These are phyloP conservation scores for Aspergillus brasiliensis DNA, from an alignment of 2,329 filamentous ascomycete genomes.

Conservation along the genomic window DNA sequence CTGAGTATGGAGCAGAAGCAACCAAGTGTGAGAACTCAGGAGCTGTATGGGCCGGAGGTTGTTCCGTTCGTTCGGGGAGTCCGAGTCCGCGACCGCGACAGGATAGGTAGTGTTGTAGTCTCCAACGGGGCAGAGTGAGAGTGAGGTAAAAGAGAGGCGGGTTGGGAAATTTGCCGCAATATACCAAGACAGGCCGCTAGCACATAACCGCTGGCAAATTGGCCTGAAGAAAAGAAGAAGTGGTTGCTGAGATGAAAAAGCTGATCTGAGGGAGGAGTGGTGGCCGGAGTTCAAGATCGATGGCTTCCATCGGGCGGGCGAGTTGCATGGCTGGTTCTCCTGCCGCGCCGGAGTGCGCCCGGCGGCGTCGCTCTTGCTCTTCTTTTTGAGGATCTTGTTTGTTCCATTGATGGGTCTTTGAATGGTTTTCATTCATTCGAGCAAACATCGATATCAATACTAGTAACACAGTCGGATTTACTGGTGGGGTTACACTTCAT, in stretches of 20 bases:
- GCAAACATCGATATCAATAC: too few relatives aligned
- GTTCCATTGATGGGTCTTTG: too few relatives aligned
- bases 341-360: conserved; percentile 13
- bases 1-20: neutral
- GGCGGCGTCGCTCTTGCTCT: neutral
- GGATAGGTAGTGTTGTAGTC: conserved; percentile 2
- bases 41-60: neutral
- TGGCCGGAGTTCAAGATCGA: neutral
- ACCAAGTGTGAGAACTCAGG: neutral
- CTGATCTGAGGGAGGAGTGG: conserved; percentile 2
- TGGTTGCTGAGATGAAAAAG: conserved; percentile 11
- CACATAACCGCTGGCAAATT: neutral
- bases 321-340: conserved; percentile 15
- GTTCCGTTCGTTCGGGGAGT: conserved; percentile 22
- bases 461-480: too few relatives aligned
- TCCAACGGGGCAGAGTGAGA: neutral
- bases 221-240: neutral
- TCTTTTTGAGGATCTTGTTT: too few relatives aligned
- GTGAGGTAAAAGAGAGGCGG: conserved; percentile 1
- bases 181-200: neutral
- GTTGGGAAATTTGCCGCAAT: neutral
- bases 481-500: too few relatives aligned
- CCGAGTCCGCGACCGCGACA: conserved; percentile 24
- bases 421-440: too few relatives aligned
- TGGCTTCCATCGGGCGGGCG: neutral